Evolutionary conservation across 2,329 filamentous ascomycete genomes (phyloP).

Genomic region (Aspergillus luchuensis): DNA sequence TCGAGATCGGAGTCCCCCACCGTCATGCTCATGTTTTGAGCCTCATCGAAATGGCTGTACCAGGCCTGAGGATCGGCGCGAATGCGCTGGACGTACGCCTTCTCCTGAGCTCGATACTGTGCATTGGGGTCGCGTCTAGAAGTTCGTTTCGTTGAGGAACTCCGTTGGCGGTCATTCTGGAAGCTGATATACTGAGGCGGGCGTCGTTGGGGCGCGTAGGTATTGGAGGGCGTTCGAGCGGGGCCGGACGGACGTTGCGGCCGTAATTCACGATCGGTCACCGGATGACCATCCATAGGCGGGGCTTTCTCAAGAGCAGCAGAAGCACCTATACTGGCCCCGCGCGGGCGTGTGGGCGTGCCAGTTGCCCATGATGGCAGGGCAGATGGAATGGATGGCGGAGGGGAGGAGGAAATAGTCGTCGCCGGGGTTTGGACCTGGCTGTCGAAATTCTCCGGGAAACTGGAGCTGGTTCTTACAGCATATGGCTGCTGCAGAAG

Average conservation of each 20-base stretch:
- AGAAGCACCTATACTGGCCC: slow-evolving; percentile 43
- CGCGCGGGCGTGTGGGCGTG: slow-evolving; percentile 44
- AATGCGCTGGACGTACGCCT: slow-evolving; percentile 90
- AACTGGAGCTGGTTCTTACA: slow-evolving; percentile 34
- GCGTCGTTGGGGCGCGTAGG: slow-evolving; percentile 68
- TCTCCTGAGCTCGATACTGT: slow-evolving; percentile 81
- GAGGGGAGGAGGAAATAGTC: slow-evolving; percentile 38
- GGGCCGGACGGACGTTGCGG: slow-evolving; percentile 69
- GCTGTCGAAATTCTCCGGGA: slow-evolving; percentile 34
- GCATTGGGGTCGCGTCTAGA: slow-evolving; percentile 67
- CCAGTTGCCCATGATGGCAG: slow-evolving; percentile 40
- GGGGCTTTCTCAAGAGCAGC: slow-evolving; percentile 46
- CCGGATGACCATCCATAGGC: slow-evolving; percentile 31
- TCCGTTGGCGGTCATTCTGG: slow-evolving; percentile 55
- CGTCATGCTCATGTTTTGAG: slow-evolving; percentile 68
- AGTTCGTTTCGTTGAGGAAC: slow-evolving; percentile 57
- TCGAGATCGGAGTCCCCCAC: slow-evolving; percentile 82
- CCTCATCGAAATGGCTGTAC: slow-evolving; percentile 61
- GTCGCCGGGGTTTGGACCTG: slow-evolving; percentile 34
- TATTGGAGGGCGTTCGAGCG: slow-evolving; percentile 73
- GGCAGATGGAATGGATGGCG: slow-evolving; percentile 28
- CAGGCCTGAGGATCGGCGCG: slow-evolving; percentile 79
- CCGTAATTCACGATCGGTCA: slow-evolving; percentile 45
- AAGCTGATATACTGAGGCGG: slow-evolving; percentile 53
- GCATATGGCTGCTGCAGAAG: slow-evolving; percentile 39